Conservation (phyloP, 805 yeast species). For the Cyberlindnera nakhonratchasimensis region DNA sequence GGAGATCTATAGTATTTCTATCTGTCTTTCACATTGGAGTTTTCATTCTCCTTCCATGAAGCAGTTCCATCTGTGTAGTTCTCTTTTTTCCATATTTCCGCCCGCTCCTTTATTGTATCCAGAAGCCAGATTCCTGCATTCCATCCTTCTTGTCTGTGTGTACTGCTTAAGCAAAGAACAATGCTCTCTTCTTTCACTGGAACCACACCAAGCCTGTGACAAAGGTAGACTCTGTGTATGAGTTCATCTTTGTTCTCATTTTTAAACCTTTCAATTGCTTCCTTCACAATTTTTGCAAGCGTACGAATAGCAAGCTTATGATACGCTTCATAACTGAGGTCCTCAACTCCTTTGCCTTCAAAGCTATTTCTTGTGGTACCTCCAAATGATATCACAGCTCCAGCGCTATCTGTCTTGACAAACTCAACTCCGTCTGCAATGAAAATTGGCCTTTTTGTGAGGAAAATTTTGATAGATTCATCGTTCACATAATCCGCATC, state of each 20-base stretch:
- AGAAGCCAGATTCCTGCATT: slow-evolving; percentile 41
- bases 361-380: slow-evolving; percentile 48
- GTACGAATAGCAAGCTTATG: slow-evolving; percentile 39
- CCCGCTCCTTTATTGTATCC: slow-evolving; percentile 41
- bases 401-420: slow-evolving; percentile 42
- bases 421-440: slow-evolving; percentile 30
- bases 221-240: slow-evolving; percentile 37
- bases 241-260: slow-evolving; percentile 15
- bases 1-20: no score
- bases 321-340: slow-evolving; percentile 46
- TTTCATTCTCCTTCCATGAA: slow-evolving; percentile 44
- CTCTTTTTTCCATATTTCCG: slow-evolving; percentile 52
- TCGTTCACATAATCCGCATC: slow-evolving; percentile 2
- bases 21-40: slow-evolving; percentile 15
- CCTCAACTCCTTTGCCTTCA: slow-evolving; percentile 37
- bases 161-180: slow-evolving; percentile 40
- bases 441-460: slow-evolving; percentile 25
- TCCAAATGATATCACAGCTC: slow-evolving; percentile 47
- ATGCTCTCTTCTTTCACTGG: slow-evolving; percentile 47
- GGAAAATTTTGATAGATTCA: slow-evolving; percentile 20
- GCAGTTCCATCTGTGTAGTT: slow-evolving; percentile 38
- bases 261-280: slow-evolving; percentile 30
- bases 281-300: slow-evolving; percentile 33
- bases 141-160: slow-evolving; percentile 49
- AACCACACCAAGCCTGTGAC: slow-evolving; percentile 46